phyloP scores from a whole-genome alignment of 768 basidiomycete species.

The Russula dissimulans region DNA sequence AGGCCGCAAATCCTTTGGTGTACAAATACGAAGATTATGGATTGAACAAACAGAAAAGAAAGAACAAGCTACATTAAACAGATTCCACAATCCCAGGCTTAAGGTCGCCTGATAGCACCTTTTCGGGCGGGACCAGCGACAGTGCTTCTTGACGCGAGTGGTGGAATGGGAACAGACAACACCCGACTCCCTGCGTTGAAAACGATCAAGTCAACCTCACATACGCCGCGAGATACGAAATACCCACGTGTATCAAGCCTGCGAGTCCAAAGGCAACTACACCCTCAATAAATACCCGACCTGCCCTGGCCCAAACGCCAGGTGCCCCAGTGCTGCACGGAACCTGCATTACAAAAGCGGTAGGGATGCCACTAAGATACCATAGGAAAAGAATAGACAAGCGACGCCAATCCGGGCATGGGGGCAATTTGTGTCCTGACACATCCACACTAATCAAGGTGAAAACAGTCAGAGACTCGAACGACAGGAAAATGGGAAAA shows the following conservation, averaged over 20 bases:
- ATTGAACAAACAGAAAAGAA: no score
- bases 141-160: not conserved
- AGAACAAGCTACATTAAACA: not conserved
- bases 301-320: not conserved
- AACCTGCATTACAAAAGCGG: not conserved
- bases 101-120: not conserved
- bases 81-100: not conserved
- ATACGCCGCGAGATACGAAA: not conserved
- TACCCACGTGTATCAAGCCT: not conserved
- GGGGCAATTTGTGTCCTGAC: not conserved
- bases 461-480: not conserved
- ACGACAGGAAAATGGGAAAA: not conserved
- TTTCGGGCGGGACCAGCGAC: not conserved
- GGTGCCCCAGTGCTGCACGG: not conserved
- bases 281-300: constrained; percentile 10
- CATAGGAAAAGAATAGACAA: not conserved
- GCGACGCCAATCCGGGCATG: constrained; percentile 4
- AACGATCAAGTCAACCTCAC: not conserved
- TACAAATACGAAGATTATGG: no score
- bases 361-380: constrained; percentile 5
- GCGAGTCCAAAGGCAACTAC: constrained; percentile 8
- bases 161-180: not conserved
- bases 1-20: no score
- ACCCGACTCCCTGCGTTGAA: constrained; percentile 2
- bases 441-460: not conserved